These are phyloP conservation scores for Blastobotrys elegans DNA, from an alignment of 1,139 yeast genomes.

Conservation along the genomic window DNA sequence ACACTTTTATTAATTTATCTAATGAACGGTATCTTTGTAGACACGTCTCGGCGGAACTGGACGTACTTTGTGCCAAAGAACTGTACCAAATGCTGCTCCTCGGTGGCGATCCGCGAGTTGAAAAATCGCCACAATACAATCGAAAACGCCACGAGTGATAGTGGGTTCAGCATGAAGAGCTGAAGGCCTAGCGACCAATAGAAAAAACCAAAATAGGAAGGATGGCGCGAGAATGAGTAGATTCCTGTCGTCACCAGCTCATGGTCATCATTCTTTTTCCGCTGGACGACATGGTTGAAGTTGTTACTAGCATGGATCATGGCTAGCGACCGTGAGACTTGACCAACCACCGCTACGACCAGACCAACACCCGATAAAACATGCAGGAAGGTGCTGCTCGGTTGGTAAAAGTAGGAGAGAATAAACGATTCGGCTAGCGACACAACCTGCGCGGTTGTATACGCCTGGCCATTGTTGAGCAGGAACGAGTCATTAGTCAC, in stretches of 20 bases:
- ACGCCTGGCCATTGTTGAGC: slow-evolving; percentile 61
- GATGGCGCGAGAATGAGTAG: slow-evolving; percentile 65
- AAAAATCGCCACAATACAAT: slow-evolving; percentile 63
- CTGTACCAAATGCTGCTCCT: slow-evolving; percentile 56
- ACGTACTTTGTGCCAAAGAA: slow-evolving; percentile 70
- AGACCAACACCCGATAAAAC: slow-evolving; percentile 43
- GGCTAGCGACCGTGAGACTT: slow-evolving; percentile 59
- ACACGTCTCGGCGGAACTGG: slow-evolving; percentile 46
- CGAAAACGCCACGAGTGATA: slow-evolving; percentile 46
- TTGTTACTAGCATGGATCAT: slow-evolving; percentile 86
- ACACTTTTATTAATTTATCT: not conserved
- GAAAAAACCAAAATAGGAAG: slow-evolving; percentile 86
- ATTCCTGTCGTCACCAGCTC: slow-evolving; percentile 67
- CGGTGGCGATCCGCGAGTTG: slow-evolving; percentile 54
- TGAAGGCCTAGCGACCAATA: slow-evolving; percentile 94
- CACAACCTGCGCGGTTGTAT: slow-evolving; percentile 56
- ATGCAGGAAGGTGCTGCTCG: slow-evolving; percentile 1
- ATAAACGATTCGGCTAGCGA: slow-evolving; percentile 46
- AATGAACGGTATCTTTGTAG: slow-evolving; percentile 53
- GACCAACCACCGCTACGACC: slow-evolving; percentile 52
- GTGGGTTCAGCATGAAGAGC: slow-evolving; percentile 58
- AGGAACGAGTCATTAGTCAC: slow-evolving; percentile 74
- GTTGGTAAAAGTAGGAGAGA: slow-evolving; percentile 34
- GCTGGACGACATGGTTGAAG: slow-evolving; percentile 77
- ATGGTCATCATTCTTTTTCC: slow-evolving; percentile 51